Conservation (phyloP, 108 stramenopile genomes). For the Epithemia pelagica region DNA sequence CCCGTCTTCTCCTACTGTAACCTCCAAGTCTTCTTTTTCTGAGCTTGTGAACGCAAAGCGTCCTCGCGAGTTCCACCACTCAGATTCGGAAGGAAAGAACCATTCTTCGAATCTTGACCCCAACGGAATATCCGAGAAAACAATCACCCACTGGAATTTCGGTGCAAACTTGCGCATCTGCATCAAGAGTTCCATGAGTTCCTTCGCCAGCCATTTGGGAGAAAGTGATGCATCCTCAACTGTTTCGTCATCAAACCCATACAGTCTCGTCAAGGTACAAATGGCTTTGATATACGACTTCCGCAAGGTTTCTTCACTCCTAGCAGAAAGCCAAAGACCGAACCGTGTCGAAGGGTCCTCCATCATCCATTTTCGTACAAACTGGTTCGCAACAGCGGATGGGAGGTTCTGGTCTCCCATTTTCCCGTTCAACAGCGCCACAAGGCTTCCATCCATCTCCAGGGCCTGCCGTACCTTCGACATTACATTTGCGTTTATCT, state of each 20-base stretch:
- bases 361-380: not conserved
- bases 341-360: not conserved
- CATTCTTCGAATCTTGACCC: not conserved
- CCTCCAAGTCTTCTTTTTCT: not conserved
- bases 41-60: not conserved
- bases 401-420: not conserved
- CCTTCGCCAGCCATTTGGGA: not conserved
- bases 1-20: not conserved
- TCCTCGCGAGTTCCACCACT: not conserved
- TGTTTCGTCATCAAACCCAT: not conserved
- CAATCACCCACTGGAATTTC: not conserved
- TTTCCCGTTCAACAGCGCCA: not conserved
- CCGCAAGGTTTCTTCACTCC: not conserved
- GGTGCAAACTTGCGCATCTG: not conserved
- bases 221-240: not conserved
- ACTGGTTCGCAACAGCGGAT: not conserved
- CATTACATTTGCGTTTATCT: not conserved
- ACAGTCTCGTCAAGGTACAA: not conserved
- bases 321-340: not conserved
- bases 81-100: not conserved
- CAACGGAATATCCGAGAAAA: not conserved
- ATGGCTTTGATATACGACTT: not conserved
- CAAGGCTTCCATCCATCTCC: not conserved
- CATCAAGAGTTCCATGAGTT: not conserved
- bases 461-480: not conserved